A percentile compares a stretch with the other conserved stretches of the same genome.
phyloP scores from a whole-genome alignment of 441 rosid species.

The Omphalea diandra region DNA sequence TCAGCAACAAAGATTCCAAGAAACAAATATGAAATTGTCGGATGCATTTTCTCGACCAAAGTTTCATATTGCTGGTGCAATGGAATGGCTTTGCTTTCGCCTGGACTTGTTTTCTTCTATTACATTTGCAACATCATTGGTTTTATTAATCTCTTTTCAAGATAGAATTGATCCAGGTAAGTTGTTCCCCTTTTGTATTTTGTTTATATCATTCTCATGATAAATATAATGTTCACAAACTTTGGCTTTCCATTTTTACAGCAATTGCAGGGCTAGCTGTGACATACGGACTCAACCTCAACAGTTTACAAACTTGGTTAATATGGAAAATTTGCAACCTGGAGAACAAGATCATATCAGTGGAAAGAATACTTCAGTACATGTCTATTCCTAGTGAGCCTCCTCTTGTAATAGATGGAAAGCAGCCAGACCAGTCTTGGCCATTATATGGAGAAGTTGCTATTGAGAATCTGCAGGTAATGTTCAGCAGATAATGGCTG shows the following conservation, averaged over 20 bases:
- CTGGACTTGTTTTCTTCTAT: slow-evolving; percentile 65
- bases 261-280: slow-evolving; percentile 89
- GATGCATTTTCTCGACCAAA: slow-evolving; percentile 72
- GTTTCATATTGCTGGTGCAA: slow-evolving; percentile 67
- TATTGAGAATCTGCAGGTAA: slow-evolving; percentile 67
- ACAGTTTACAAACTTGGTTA: slow-evolving; percentile 59
- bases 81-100: slow-evolving; percentile 87
- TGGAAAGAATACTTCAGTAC: slow-evolving; percentile 89
- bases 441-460: slow-evolving; percentile 66
- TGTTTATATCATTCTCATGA: not conserved
- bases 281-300: slow-evolving; percentile 77
- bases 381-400: slow-evolving; percentile 69
- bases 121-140: slow-evolving; percentile 63
- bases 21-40: slow-evolving; percentile 58
- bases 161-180: slow-evolving; percentile 78
- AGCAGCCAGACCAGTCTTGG: slow-evolving; percentile 55
- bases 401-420: slow-evolving; percentile 65
- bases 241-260: slow-evolving; percentile 26
- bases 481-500: not conserved
- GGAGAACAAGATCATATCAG: slow-evolving; percentile 85
- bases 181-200: slow-evolving; percentile 24
- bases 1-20: slow-evolving; percentile 61
- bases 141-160: slow-evolving; percentile 64
- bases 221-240: not conserved
- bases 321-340: slow-evolving; percentile 59